Evolutionary conservation across 148 eudicot species (phyloP).

Genomic region (Bassia scoparia): DNA sequence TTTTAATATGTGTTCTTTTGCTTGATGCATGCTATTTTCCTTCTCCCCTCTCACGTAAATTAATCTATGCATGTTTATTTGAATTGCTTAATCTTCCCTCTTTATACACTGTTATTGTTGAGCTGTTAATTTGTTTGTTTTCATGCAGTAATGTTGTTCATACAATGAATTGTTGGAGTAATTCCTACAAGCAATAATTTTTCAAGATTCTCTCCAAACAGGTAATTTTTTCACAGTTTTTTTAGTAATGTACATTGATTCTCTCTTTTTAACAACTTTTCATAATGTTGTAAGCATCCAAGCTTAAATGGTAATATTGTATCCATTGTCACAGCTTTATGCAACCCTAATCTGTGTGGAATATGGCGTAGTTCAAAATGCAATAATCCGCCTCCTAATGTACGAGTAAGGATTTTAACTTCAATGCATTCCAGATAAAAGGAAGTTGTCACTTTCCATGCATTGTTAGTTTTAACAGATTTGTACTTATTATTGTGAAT

Average conservation of each 20-base stretch:
- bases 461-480: no score
- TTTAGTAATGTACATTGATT: no score
- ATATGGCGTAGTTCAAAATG: conserved; percentile 68
- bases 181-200: conserved; percentile 84
- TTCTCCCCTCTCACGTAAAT: neutral
- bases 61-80: neutral
- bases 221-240: no score
- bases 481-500: no score
- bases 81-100: neutral
- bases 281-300: neutral
- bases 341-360: conserved; percentile 84
- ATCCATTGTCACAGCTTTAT: conserved; percentile 46
- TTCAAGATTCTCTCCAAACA: conserved; percentile 79
- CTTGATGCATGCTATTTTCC: neutral
- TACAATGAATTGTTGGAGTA: conserved; percentile 75
- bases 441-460: neutral
- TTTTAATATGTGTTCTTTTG: neutral
- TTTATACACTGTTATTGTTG: neutral
- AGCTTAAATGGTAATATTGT: neutral
- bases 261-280: neutral
- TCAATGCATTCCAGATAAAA: neutral
- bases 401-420: conserved; percentile 38
- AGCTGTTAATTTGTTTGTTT: neutral
- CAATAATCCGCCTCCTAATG: conserved; percentile 43
- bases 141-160: conserved; percentile 77